Conservation (phyloP, 306 rosid genomes). For the Prinsepia uniflora region DNA sequence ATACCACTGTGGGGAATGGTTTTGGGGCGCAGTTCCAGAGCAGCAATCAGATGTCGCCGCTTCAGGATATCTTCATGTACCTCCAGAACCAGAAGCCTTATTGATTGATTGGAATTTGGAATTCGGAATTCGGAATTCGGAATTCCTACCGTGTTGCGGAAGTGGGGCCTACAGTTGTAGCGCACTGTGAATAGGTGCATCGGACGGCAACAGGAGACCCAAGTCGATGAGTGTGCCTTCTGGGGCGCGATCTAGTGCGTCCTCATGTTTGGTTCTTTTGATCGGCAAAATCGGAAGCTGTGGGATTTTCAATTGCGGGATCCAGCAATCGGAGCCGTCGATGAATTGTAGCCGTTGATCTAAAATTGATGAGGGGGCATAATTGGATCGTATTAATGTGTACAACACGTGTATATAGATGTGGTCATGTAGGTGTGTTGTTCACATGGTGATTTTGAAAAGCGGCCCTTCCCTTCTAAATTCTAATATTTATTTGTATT, state of each 20-base stretch:
- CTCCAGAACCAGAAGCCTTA: conserved; percentile 54
- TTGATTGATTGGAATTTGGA: conserved; percentile 19
- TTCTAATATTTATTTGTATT: conserved; percentile 2
- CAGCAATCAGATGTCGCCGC: conserved; percentile 66
- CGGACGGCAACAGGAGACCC: conserved; percentile 72
- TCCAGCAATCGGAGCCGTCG: conserved; percentile 12
- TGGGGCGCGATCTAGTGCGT: neutral
- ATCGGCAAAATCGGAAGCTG: too few species aligned
- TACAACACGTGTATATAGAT: conserved; percentile 30
- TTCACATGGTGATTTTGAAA: conserved; percentile 17
- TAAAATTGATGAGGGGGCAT: neutral
- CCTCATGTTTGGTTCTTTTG: too few species aligned
- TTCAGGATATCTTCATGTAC: conserved; percentile 84
- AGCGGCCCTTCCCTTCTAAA: neutral
- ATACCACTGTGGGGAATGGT: conserved; percentile 41
- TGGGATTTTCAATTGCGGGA: conserved; percentile 20
- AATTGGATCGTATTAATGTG: neutral
- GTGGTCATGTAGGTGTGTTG: conserved; percentile 6
- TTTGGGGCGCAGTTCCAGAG: conserved; percentile 51
- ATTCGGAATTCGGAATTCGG: too few species aligned
- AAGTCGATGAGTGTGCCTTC: conserved; percentile 66
- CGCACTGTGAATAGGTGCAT: conserved; percentile 13
- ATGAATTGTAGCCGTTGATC: too few species aligned
- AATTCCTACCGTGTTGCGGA: neutral
- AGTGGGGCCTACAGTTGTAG: neutral